A percentile compares a stretch with the other conserved stretches of the same genome.
Conservation (phyloP, 1,139 yeast species). For the Magnusiomyces ingens region DNA sequence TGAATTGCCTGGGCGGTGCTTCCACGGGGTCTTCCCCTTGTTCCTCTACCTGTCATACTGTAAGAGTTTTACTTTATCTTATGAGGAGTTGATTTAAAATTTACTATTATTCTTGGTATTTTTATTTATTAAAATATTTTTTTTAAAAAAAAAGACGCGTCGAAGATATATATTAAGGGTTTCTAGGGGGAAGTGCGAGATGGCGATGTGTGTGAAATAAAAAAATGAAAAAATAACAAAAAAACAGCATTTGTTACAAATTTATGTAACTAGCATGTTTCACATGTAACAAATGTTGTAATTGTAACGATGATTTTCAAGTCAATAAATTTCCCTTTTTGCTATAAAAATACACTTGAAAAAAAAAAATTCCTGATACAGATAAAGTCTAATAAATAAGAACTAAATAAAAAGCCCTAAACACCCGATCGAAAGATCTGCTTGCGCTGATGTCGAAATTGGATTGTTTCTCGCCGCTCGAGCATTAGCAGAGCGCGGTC, state of each 20-base stretch:
- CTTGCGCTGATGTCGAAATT: constrained; percentile 83
- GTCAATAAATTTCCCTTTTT: not conserved
- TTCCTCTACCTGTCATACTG: not conserved
- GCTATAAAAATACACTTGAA: not conserved
- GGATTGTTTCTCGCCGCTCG: constrained; percentile 81
- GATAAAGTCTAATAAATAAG: too few relatives aligned
- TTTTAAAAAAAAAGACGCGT: not conserved
- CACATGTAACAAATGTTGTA: too few relatives aligned
- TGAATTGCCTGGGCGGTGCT: not conserved
- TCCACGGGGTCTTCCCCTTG: constrained; percentile 2
- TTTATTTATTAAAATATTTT: not conserved
- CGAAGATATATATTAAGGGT: not conserved
- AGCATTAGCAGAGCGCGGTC: constrained; percentile 77
- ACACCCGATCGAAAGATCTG: constrained; percentile 78
- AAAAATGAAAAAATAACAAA: too few relatives aligned
- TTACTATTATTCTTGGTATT: too few relatives aligned
- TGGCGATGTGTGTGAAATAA: too few relatives aligned
- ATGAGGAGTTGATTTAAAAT: too few relatives aligned
- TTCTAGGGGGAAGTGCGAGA: too few relatives aligned
- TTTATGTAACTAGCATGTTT: too few relatives aligned
- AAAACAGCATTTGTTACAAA: too few relatives aligned
- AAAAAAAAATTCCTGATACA: not conserved
- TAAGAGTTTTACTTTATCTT: too few relatives aligned
- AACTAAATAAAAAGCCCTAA: constrained; percentile 31
- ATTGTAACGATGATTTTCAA: too few relatives aligned